Evolutionary conservation across 2,329 filamentous ascomycete genomes (phyloP), one percentile per base, ranked within the genome.

Genomic region (Fusarium clavum): DNA sequence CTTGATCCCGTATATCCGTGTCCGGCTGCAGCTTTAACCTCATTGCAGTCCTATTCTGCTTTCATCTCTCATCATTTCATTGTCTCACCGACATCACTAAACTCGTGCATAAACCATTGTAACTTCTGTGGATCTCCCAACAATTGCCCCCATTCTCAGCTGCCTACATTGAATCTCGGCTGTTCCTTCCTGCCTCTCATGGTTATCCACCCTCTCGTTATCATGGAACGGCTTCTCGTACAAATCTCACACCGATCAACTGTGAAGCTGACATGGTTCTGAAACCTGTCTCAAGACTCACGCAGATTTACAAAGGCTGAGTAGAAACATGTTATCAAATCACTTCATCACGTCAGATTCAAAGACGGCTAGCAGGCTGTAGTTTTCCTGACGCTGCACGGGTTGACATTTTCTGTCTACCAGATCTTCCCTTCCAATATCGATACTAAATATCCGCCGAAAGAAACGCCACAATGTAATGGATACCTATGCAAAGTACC

Each of bases 1-100:
- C 18, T 25, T 25, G 29, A 44, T 48, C 8, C 30, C 22, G n/a
- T 66, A 67, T 54, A 67, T 66, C 47, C 63, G 48, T 13, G 6
- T 54, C 25, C 18, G 52, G 47, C 55, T 60, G 20, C 30, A 25
- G 30, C 10, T n/a, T 34, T 24, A 27, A n/a, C 34, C 34, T 59
- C 30, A 38, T 38, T 10, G 34, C 34, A n/a, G 25, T 61, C 20
- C 32, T 59, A 25, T 63, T 64, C 58, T 64, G 22, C 24, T 27
- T 20, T 61, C 48, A 32, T 25, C n/a, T 32, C 11, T 25, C 24
- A 22, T 40, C 13, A 45, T 43, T 38, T 38, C 34, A 24, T 47
- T 13, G 40, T 49, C 68, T 70, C 68, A 71, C 68, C 68, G 68
- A 71, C 68, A 65, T 47, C n/a, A 40, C 22, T 29, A n/a, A 43